Evolutionary conservation across 208 protist genomes (phyloP), one percentile per base, ranked within the genome.

Genomic region (Crithidia expoeki): DNA sequence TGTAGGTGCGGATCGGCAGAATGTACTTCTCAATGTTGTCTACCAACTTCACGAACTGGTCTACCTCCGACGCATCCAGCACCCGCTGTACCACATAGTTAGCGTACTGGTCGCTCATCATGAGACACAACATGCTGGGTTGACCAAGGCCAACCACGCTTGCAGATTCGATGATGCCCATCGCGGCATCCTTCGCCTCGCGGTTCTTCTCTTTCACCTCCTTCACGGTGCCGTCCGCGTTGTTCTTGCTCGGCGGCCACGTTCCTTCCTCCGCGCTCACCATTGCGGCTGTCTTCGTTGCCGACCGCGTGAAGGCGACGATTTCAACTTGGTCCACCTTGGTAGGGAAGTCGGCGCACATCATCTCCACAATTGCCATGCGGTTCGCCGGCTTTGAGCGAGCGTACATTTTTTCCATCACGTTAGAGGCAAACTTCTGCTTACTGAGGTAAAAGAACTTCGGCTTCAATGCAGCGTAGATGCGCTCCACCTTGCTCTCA

Each of bases 391-490:
- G 68, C 19, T 53, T 84, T 5, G 86, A 92, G 56, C 90, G 85
- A 53, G 90, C 84, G 72, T 97, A 96, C 51, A 98, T 95, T 79
- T 99, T 99, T 74, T 99, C 98, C 73, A 99, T 97, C 25, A 99
- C 98, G 77, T 99, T 99, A 21, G 93, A 98, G 42, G 98, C 98
- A 82, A 98, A 99, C 76, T 99, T 99, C 83, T 99, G 98, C 77
- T 97, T 87, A 72, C 88, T 92, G 69, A 89, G 84, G 64, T 84
- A 66, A 63, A 86, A 97, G 74, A 96, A 96, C 68, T 95, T 79
- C 12, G 66, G 76, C 63, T 90, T 84, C 32, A 95, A 71, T 6
- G 80, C 87, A 0, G 68, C 65, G 71, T 94, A 92, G 62, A 96
- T 83, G 56, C 72, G 68, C 27, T 95, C 70, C 23, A 98, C 88